These are phyloP conservation scores for Clavispora asparagi DNA, from an alignment of 805 yeast genomes.

Conservation along the genomic window DNA sequence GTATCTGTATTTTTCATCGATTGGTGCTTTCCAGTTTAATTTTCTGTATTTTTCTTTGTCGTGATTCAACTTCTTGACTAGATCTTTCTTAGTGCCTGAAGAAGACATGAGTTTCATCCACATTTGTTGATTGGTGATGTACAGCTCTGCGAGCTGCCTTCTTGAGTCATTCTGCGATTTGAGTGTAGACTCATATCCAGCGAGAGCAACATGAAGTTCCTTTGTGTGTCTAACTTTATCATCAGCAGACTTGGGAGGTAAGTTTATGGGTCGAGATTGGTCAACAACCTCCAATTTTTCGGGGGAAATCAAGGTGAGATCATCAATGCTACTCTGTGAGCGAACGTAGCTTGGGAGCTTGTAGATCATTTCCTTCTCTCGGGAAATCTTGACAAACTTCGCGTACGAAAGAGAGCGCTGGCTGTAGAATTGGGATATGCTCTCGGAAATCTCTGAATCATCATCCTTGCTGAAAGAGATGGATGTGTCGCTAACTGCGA, in stretches of 20 bases:
- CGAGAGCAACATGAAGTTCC: conserved; percentile 45
- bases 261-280: conserved; percentile 64
- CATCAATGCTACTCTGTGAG: conserved; percentile 29
- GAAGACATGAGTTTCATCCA: conserved; percentile 23
- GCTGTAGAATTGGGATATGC: conserved; percentile 32
- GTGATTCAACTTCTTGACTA: conserved; percentile 19
- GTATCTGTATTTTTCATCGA: conserved; percentile 22
- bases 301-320: conserved; percentile 43
- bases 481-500: background rate
- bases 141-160: conserved; percentile 14
- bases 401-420: conserved; percentile 32
- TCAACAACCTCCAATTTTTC: conserved; percentile 53
- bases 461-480: conserved; percentile 14
- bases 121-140: conserved; percentile 19
- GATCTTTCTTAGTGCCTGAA: conserved; percentile 17
- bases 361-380: conserved; percentile 30
- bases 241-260: conserved; percentile 56
- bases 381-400: conserved; percentile 23
- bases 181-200: conserved; percentile 30
- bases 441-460: conserved; percentile 31
- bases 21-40: conserved; percentile 34
- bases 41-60: conserved; percentile 29
- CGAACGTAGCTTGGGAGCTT: conserved; percentile 35
- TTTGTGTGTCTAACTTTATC: conserved; percentile 55
- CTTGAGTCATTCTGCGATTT: conserved; percentile 19